Conservation (phyloP, 768 basidiomycete genomes). For the Tulasnella sp. region DNA sequence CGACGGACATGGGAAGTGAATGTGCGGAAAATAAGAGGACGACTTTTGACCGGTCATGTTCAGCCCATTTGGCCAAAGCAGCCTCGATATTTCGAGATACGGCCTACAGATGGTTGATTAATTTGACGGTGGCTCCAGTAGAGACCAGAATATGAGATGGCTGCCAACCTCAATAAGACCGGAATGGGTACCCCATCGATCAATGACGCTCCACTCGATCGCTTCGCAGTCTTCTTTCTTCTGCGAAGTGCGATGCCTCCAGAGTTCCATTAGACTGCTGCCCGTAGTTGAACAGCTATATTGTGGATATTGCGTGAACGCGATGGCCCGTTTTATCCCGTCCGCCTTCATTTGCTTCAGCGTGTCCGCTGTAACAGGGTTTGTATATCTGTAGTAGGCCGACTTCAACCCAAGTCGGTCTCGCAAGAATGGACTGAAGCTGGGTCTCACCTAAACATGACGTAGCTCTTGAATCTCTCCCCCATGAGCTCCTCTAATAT, state of each 20-base stretch:
- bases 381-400: slow-evolving; percentile 39
- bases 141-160: neutral
- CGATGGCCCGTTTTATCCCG: slow-evolving; percentile 83
- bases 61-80: slow-evolving; percentile 66
- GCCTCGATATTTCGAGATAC: slow-evolving; percentile 80
- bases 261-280: slow-evolving; percentile 91
- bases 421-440: neutral
- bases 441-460: slow-evolving; percentile 64
- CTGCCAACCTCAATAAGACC: slow-evolving; percentile 81
- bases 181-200: slow-evolving; percentile 92
- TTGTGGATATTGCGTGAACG: slow-evolving; percentile 98
- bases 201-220: slow-evolving; percentile 94
- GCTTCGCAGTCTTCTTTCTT: slow-evolving; percentile 18
- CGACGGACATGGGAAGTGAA: slow-evolving; percentile 94
- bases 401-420: neutral
- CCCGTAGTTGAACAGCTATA: slow-evolving; percentile 98
- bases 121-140: neutral
- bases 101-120: slow-evolving; percentile 41
- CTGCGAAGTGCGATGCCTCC: slow-evolving; percentile 33
- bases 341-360: slow-evolving; percentile 77
- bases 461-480: slow-evolving; percentile 66
- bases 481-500: slow-evolving; percentile 94
- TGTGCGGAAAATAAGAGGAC: slow-evolving; percentile 94
- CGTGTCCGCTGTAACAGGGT: slow-evolving; percentile 75
- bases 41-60: slow-evolving; percentile 50